Base-by-base conservation (phyloP, 306 rosid species). In the Prunus salicina region DNA sequence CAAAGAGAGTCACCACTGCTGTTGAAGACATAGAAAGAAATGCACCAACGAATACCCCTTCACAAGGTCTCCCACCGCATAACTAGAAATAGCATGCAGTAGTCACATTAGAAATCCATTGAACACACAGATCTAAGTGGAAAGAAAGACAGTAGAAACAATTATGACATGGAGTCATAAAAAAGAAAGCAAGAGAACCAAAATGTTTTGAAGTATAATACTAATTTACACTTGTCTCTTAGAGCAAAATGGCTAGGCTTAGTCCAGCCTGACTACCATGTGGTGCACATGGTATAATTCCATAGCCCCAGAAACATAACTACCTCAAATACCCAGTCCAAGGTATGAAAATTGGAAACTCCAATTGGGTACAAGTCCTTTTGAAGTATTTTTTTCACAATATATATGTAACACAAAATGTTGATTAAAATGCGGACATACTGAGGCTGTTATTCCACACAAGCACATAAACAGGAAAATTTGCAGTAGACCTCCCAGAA, bases 31-130 rank as follows among this genome's bases (percentile, higher is more conserved):
- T 89, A 72, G 99, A 95, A 55, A 89, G 86, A 72, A 92, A 87
- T 80, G 90, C 87, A 71, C 99, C 99, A 79, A 90, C 88, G 67
- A 89, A 95, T 41, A 95, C 84, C 82, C 97, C 99, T 83, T 95
- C 99, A 53, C 97, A 92, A 80, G 99, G 75, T 81, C 88, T 92
- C 66, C 99, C 99, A 63, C 99, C 97, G 69, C 97, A 95, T 82
- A 95, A 75, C 99, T 95, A 91, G 87, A 92, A 82, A 84, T 76
- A 81, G 73, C 76, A 79, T 79, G 81, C 74, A 83, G 76, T 60
- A 45, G 72, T 69, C 69, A 51, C 20, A 73, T 91, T 68, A 87
- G 80, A 76, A 76, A 72, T 76, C 74, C 71, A 83, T 55, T 67
- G 73, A 53, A 12, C 45, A 43, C 38, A 56, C 45, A 58, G 12